Conservation (phyloP, 768 basidiomycete genomes). For the Serendipita sp. region DNA sequence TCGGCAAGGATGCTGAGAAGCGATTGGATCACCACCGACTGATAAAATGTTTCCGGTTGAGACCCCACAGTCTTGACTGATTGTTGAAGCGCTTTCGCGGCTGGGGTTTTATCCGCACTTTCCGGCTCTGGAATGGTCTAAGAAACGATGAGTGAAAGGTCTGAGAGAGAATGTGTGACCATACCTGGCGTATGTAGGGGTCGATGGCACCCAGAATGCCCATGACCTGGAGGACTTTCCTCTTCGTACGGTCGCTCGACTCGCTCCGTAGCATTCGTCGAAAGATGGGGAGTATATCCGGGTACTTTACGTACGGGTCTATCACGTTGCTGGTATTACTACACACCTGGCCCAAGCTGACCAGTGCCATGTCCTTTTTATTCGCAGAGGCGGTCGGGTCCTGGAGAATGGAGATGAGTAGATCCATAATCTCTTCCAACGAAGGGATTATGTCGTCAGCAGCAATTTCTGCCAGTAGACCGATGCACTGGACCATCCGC, state of each 20-base stretch:
- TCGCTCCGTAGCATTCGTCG: constrained; percentile 29
- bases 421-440: constrained; percentile 25
- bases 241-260: constrained; percentile 19
- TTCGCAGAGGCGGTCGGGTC: constrained; percentile 22
- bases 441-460: constrained; percentile 27
- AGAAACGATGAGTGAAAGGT: not conserved
- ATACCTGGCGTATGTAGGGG: constrained; percentile 29
- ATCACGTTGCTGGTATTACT: constrained; percentile 30
- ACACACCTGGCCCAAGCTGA: constrained; percentile 30
- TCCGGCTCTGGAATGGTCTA: constrained; percentile 1
- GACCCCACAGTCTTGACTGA: constrained; percentile 8
- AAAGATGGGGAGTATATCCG: constrained; percentile 26
- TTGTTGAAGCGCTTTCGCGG: constrained; percentile 10
- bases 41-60: constrained; percentile 32
- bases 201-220: constrained; percentile 34
- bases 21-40: constrained; percentile 29
- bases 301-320: constrained; percentile 29
- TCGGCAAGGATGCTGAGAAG: constrained; percentile 29
- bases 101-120: constrained; percentile 15
- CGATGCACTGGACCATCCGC: constrained; percentile 28
- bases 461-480: constrained; percentile 30
- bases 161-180: not conserved
- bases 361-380: constrained; percentile 30
- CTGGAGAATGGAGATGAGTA: constrained; percentile 30
- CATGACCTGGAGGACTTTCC: constrained; percentile 32